Evolutionary conservation across 257 asterid species (phyloP).

Genomic region (Echium plantagineum): DNA sequence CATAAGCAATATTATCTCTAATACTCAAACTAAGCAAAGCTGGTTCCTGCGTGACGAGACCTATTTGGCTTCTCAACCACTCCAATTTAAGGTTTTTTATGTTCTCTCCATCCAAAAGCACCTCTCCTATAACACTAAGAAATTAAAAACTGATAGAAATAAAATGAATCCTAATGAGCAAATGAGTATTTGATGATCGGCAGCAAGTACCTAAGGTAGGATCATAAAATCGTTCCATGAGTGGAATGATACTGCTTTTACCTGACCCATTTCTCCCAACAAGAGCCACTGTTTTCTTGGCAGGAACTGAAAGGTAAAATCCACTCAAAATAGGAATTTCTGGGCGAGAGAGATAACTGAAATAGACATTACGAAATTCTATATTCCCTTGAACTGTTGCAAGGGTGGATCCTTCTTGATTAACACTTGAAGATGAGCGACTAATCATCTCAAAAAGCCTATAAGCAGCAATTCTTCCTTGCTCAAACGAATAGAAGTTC

Average conservation of each 20-base stretch:
- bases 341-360: constrained; percentile 96
- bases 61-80: constrained; percentile 96
- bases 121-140: constrained; percentile 63
- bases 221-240: constrained; percentile 97
- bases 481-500: constrained; percentile 93
- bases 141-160: neutral
- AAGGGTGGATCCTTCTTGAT: constrained; percentile 78
- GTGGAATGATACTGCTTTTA: constrained; percentile 97
- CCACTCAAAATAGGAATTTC: constrained; percentile 99
- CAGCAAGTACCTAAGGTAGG: constrained; percentile 75
- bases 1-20: constrained; percentile 94
- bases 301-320: constrained; percentile 92
- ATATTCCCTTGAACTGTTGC: constrained; percentile 90
- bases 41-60: constrained; percentile 98
- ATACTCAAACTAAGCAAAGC: constrained; percentile 94
- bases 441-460: constrained; percentile 94
- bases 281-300: constrained; percentile 96
- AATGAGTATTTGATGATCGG: no score
- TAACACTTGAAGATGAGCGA: constrained; percentile 69
- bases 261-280: constrained; percentile 99
- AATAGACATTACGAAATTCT: constrained; percentile 96
- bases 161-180: no score
- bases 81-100: constrained; percentile 87
- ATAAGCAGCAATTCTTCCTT: constrained; percentile 99
- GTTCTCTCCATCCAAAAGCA: constrained; percentile 97